These are phyloP conservation scores for Fraxinus anomala DNA, from an alignment of 257 asterid species.

Conservation along the genomic window DNA sequence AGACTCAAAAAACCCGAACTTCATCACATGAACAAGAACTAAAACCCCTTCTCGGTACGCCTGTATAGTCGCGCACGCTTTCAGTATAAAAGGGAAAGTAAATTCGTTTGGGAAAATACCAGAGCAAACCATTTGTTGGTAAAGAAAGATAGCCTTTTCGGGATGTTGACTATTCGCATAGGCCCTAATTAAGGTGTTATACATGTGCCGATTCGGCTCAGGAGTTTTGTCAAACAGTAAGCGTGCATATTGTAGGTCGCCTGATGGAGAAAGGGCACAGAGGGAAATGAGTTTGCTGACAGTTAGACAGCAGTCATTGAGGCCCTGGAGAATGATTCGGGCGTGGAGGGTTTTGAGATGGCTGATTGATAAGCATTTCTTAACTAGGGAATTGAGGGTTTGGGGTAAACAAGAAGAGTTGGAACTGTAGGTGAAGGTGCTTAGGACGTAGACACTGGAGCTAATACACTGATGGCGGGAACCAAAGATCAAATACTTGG, in stretches of 20 bases:
- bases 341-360: slow-evolving; percentile 72
- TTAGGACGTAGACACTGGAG: slow-evolving; percentile 8
- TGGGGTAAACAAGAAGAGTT: slow-evolving; percentile 17
- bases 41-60: slow-evolving; percentile 46
- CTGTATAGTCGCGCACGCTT: slow-evolving; percentile 61
- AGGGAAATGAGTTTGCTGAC: slow-evolving; percentile 71
- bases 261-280: slow-evolving; percentile 45
- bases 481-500: slow-evolving; percentile 13
- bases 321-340: slow-evolving; percentile 61
- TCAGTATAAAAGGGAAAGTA: slow-evolving; percentile 68
- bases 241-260: slow-evolving; percentile 56
- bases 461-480: slow-evolving; percentile 1
- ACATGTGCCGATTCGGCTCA: slow-evolving; percentile 60
- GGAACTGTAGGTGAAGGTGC: slow-evolving; percentile 21
- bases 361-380: slow-evolving; percentile 50
- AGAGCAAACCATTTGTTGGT: slow-evolving; percentile 30
- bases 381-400: slow-evolving; percentile 21
- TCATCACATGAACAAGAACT: slow-evolving; percentile 54
- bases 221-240: slow-evolving; percentile 57
- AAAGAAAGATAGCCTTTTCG: slow-evolving; percentile 36
- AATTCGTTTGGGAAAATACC: slow-evolving; percentile 54
- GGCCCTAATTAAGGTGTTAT: slow-evolving; percentile 73
- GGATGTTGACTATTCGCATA: slow-evolving; percentile 42
- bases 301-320: slow-evolving; percentile 45
- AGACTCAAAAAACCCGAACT: slow-evolving; percentile 49